Evolutionary conservation across 768 basidiomycete genomes (phyloP).

Genomic region (Mycena crocata): DNA sequence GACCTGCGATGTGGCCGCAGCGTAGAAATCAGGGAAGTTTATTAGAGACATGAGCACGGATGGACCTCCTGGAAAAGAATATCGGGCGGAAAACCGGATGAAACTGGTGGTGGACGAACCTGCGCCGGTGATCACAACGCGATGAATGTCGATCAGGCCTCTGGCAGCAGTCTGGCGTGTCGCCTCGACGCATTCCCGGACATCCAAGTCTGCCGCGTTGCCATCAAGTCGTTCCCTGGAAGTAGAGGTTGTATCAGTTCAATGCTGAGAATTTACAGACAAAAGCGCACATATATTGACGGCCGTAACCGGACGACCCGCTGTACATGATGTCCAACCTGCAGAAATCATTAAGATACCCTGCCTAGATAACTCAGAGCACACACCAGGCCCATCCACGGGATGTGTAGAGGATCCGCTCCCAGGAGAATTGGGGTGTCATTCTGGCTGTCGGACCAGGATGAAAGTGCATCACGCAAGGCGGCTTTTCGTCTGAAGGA

Average conservation of each 20-base stretch:
- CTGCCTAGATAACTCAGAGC: background rate
- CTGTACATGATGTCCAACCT: constrained; percentile 23
- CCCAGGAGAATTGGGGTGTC: constrained; percentile 16
- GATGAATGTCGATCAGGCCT: constrained; percentile 12
- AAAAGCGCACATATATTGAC: constrained; percentile 13
- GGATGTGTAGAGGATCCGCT: constrained; percentile 22
- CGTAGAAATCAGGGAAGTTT: constrained; percentile 26
- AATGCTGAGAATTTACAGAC: background rate
- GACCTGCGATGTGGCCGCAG: constrained; percentile 3
- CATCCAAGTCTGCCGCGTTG: constrained; percentile 6
- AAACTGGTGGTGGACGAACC: background rate
- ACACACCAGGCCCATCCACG: constrained; percentile 25
- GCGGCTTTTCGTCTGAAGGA: constrained; percentile 15
- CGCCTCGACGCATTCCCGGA: constrained; percentile 19
- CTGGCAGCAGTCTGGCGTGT: constrained; percentile 6
- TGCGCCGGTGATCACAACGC: constrained; percentile 11
- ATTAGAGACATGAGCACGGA: constrained; percentile 20
- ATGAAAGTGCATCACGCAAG: constrained; percentile 19
- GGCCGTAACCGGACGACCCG: constrained; percentile 19
- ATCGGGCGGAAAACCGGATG: background rate
- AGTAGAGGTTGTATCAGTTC: background rate
- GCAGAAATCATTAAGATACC: background rate
- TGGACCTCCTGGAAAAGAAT: constrained; percentile 10
- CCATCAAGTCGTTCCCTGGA: constrained; percentile 17
- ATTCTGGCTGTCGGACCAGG: constrained; percentile 13